A percentile compares a stretch with the other conserved stretches of the same genome.
These are phyloP conservation scores for Tetradesmus obliquus DNA, from an alignment of 139 green algal genomes.

Conservation along the genomic window DNA sequence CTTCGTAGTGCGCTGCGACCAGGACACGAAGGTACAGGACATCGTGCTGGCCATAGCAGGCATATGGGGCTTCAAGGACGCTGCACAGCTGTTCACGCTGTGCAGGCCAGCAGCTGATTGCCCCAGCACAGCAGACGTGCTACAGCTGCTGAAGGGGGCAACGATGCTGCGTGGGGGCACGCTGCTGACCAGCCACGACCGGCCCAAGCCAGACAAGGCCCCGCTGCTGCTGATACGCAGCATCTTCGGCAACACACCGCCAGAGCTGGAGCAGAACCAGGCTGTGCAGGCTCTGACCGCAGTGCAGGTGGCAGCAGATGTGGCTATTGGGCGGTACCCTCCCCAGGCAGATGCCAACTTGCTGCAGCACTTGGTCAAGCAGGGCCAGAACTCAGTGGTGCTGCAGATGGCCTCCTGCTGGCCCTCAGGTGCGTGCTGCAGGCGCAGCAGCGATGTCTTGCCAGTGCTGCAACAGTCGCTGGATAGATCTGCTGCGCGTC, in stretches of 20 bases:
- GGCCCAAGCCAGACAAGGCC: background rate
- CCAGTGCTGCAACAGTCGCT: background rate
- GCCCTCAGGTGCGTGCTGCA: conserved; percentile 15
- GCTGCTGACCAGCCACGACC: conserved; percentile 15
- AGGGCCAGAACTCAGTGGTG: conserved; percentile 25
- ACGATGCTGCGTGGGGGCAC: background rate
- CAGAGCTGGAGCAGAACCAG: conserved; percentile 25
- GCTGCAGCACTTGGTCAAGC: conserved; percentile 20
- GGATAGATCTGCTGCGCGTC: background rate
- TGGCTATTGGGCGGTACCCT: conserved; percentile 4
- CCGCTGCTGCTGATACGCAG: conserved; percentile 19
- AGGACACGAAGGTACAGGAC: conserved; percentile 17
- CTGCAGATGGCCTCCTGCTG: conserved; percentile 32
- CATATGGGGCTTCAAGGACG: conserved; percentile 37
- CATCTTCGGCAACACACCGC: background rate
- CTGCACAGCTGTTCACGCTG: conserved; percentile 24
- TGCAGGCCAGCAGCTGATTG: conserved; percentile 21
- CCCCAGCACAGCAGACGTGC: background rate
- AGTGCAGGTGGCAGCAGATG: conserved; percentile 32
- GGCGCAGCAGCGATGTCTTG: background rate
- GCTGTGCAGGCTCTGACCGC: conserved; percentile 15
- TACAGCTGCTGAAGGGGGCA: background rate
- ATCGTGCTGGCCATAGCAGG: conserved; percentile 20
- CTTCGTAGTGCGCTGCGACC: conserved; percentile 34
- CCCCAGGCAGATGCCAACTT: background rate